A percentile compares a stretch with the other conserved stretches of the same genome.
Conservation (phyloP, 192 early-diverging fungal genomes). For the Coemansia sp. region DNA sequence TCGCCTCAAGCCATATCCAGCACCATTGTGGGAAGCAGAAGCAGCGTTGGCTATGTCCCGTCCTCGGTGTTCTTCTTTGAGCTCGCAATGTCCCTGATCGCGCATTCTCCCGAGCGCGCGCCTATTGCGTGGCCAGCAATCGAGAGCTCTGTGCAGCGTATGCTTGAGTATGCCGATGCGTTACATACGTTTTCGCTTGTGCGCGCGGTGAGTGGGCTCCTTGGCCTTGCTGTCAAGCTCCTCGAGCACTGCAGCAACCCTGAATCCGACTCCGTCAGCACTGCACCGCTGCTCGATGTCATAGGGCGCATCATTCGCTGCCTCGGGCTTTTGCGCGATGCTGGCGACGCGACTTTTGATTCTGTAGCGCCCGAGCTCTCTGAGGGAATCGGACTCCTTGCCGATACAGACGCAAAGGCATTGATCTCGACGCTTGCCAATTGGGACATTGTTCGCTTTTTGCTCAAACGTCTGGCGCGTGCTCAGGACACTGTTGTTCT, state of each 20-base stretch:
- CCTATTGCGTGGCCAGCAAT: constrained; percentile 62
- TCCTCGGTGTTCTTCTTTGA: constrained; percentile 51
- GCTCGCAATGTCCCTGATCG: constrained; percentile 32
- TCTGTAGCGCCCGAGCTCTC: constrained; percentile 34
- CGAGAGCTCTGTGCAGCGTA: constrained; percentile 68
- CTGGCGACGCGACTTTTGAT: constrained; percentile 55
- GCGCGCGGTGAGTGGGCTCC: constrained; percentile 73
- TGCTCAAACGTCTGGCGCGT: constrained; percentile 47
- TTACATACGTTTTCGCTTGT: constrained; percentile 73
- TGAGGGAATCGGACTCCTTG: constrained; percentile 32
- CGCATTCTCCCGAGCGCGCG: constrained; percentile 22
- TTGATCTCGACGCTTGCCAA: constrained; percentile 19
- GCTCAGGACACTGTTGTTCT: constrained; percentile 18
- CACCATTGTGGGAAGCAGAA: not conserved
- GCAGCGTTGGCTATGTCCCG: constrained; percentile 20
- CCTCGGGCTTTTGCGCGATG: constrained; percentile 58
- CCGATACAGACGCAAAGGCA: constrained; percentile 22
- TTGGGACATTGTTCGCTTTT: constrained; percentile 46
- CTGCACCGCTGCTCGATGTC: constrained; percentile 14
- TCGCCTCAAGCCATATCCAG: not conserved
- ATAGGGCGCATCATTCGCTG: constrained; percentile 46
- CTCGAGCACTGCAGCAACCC: constrained; percentile 15
- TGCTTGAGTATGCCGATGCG: constrained; percentile 67
- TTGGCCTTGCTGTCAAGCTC: constrained; percentile 70
- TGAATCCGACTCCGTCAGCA: constrained; percentile 11